Evolutionary conservation across 2,329 filamentous ascomycete genomes (phyloP), one percentile per base, ranked within the genome.

Genomic region (Aureobasidium leucospermi): DNA sequence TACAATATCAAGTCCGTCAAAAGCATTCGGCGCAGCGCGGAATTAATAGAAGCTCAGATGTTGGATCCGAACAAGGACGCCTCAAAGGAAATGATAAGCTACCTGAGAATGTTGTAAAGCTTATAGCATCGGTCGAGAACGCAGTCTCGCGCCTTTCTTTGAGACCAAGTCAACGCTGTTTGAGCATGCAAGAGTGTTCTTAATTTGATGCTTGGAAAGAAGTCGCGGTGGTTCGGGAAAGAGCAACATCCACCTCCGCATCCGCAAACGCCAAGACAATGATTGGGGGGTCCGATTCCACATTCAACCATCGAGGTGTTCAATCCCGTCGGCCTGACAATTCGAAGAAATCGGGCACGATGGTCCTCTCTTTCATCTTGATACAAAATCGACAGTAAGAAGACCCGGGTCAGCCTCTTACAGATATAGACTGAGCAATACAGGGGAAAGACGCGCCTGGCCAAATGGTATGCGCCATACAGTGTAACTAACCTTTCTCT

Each of bases 381-480:
- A 92, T 95, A 59, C 90, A 95, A 71, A 95, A 95, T 73, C 85
- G 90, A 67, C 90, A 96, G 89, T 93, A 75, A 47, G 77, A 5
- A 2, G 1, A 13, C 41, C 7, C 8, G 19, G 6, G 32, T 16
- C 6, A 15, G 11, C 23, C 6, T 6, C 8, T 4, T 8, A 9
- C 28, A 29, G n/a, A 19, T 13, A 38, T 57, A 59, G 38, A 47
- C 58, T 55, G 29, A 59, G 29, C 32, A 32, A 41, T 19, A 10
- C 63, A 96, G 93, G 83, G 94, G 94, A 77, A 99, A 99, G 80
- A 99, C 94, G 68, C 89, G 94, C 68, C 83, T 99, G 65, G 94
- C 94, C 65, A 99, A 99, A 79, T 99, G 93, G 93, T 99, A 99
- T 80, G 90, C 89, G 66, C 93, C 94, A 63, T 99, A 96, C 80